Evolutionary conservation across 116 monocot species (phyloP).

Genomic region (Iris pallida): DNA sequence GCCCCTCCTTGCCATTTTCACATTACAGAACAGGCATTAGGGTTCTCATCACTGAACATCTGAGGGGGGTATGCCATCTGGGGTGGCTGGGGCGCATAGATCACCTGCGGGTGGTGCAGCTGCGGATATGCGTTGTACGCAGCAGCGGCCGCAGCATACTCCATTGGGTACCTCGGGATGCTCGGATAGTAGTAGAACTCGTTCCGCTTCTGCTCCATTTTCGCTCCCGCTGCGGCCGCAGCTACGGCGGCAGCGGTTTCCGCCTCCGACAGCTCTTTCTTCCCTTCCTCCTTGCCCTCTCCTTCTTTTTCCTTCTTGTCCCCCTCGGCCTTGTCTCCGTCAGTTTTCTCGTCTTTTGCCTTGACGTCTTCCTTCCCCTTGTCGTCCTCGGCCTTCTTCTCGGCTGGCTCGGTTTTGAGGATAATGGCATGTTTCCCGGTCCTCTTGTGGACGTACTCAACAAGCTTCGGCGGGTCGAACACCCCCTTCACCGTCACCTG

Average conservation of each 20-base stretch:
- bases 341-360: not conserved
- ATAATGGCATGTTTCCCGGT: constrained; percentile 54
- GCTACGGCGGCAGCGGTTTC: constrained; percentile 2
- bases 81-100: no score
- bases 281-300: not conserved
- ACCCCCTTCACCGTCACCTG: constrained; percentile 27
- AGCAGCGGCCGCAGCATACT: constrained; percentile 8
- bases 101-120: constrained; percentile 21
- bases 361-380: constrained; percentile 8
- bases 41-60: no score
- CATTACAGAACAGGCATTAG: no score
- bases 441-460: constrained; percentile 17
- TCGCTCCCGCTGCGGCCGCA: constrained; percentile 10
- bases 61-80: no score
- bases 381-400: constrained; percentile 18
- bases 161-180: constrained; percentile 27
- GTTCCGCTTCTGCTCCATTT: constrained; percentile 45
- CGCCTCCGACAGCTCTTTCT: not conserved
- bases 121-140: constrained; percentile 32
- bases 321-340: constrained; percentile 5
- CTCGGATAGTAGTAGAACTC: constrained; percentile 47
- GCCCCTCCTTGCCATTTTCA: no score
- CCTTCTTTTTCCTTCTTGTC: constrained; percentile 16
- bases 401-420: constrained; percentile 43
- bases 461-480: constrained; percentile 19